Percentiles rank a stretch among this genome's conserved stretches.
Conservation (phyloP, 2,329 filamentous ascomycete species). For the Bipolaris sorokiniana region DNA sequence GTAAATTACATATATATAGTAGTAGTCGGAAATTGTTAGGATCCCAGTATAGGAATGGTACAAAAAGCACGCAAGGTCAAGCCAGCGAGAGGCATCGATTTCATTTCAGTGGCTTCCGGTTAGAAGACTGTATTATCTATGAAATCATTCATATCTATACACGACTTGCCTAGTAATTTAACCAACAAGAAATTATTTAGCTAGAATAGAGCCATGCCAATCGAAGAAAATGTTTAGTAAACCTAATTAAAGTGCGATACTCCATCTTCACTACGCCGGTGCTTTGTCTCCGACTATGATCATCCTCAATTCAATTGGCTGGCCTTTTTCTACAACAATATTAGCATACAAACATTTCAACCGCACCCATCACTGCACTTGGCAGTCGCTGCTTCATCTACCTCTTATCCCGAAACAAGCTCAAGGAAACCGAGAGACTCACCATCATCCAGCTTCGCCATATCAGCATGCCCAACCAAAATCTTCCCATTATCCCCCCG, state of each 20-base stretch:
- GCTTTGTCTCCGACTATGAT: background rate
- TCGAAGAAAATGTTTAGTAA: background rate
- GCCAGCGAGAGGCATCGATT: too few relatives aligned
- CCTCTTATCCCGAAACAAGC: background rate
- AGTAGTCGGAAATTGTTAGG: too few relatives aligned
- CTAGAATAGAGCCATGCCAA: background rate
- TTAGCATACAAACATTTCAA: background rate
- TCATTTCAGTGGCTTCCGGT: too few relatives aligned
- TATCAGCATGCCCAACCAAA: background rate
- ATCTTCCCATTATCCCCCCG: background rate
- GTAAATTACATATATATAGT: too few relatives aligned
- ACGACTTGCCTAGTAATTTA: too few relatives aligned
- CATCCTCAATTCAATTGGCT: background rate
- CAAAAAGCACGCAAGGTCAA: too few relatives aligned
- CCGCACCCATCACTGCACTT: background rate
- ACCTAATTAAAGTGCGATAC: background rate
- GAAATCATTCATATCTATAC: too few relatives aligned
- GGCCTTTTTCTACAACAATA: background rate
- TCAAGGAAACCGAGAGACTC: background rate
- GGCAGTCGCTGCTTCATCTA: background rate
- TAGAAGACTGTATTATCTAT: too few relatives aligned
- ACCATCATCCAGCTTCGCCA: background rate
- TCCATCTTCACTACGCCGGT: background rate
- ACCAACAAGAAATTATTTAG: too few relatives aligned
- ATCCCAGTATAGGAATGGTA: too few relatives aligned